Conservation (phyloP, 805 yeast species). For the Hanseniaspora nectarophila region DNA sequence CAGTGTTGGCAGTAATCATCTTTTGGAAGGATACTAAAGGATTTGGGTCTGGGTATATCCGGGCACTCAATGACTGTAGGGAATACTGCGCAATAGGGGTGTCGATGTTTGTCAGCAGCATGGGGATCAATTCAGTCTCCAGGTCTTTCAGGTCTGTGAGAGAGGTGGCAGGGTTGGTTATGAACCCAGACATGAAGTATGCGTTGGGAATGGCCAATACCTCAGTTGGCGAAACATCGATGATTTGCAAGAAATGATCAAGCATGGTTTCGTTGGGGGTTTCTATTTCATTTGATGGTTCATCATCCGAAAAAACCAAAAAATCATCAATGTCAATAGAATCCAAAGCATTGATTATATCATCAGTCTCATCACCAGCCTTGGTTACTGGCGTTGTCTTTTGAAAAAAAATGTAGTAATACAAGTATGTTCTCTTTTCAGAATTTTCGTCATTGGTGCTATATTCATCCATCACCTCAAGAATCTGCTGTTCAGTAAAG, state of each 20-base stretch:
- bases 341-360: not conserved
- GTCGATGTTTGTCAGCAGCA: not conserved
- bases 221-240: not conserved
- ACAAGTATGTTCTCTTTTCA: not conserved
- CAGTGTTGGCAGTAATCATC: not conserved
- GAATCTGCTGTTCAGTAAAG: not conserved
- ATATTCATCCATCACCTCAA: not conserved
- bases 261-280: not conserved
- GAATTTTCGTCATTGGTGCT: not conserved
- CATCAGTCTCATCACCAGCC: not conserved
- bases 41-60: not conserved
- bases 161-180: not conserved
- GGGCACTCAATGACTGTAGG: not conserved
- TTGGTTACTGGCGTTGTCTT: not conserved
- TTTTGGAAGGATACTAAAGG: not conserved
- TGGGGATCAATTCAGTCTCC: constrained; percentile 1
- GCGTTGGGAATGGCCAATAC: not conserved
- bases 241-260: not conserved
- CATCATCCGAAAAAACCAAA: constrained; percentile 6
- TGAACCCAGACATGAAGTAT: not conserved
- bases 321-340: constrained; percentile 5
- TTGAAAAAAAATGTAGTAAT: constrained; percentile 5
- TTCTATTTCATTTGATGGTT: no score
- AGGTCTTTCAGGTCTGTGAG: not conserved
- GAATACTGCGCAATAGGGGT: not conserved